Evolutionary conservation across 1,284 basidiomycete species (phyloP).

Genomic region (Apiotrichum gamsii): DNA sequence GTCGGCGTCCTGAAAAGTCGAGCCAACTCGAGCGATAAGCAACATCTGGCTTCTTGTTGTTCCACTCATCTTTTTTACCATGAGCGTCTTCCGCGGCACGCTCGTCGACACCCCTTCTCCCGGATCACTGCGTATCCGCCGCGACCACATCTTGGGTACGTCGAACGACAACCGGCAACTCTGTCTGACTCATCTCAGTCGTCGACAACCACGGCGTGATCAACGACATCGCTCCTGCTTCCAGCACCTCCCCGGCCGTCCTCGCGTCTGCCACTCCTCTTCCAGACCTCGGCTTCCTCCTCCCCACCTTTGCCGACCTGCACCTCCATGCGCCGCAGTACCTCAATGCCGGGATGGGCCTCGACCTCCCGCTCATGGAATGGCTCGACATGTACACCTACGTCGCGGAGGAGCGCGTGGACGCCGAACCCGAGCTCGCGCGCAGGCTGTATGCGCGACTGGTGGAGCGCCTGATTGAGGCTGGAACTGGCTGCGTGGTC

Average conservation of each 20-base stretch:
- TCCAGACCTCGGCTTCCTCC: slow-evolving; percentile 55
- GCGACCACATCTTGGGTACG: slow-evolving; percentile 58
- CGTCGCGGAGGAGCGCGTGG: slow-evolving; percentile 67
- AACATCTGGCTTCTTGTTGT: not conserved
- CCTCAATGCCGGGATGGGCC: slow-evolving; percentile 73
- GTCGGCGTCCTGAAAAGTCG: too few species aligned
- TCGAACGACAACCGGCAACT: slow-evolving; percentile 1
- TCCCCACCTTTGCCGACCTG: slow-evolving; percentile 71
- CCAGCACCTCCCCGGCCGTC: slow-evolving; percentile 25
- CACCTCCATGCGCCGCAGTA: slow-evolving; percentile 82
- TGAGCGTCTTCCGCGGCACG: slow-evolving; percentile 48
- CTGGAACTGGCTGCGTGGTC: slow-evolving; percentile 67
- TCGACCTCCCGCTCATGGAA: slow-evolving; percentile 73
- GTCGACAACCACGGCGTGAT: slow-evolving; percentile 57
- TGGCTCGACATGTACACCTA: slow-evolving; percentile 74
- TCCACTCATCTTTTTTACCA: slow-evolving; percentile 56
- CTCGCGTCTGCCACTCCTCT: slow-evolving; percentile 27
- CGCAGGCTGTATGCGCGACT: slow-evolving; percentile 60
- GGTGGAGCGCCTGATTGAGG: slow-evolving; percentile 57
- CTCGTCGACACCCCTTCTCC: slow-evolving; percentile 56
- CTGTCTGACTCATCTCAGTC: slow-evolving; percentile 45
- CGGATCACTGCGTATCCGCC: slow-evolving; percentile 54
- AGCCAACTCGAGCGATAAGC: too few species aligned
- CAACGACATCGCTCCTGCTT: slow-evolving; percentile 33
- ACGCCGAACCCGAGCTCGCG: slow-evolving; percentile 58